A percentile compares a stretch with the other conserved stretches of the same genome.
phyloP scores from a whole-genome alignment of 2,329 filamentous ascomycete genomes.

The Paraconiothyrium sp. region DNA sequence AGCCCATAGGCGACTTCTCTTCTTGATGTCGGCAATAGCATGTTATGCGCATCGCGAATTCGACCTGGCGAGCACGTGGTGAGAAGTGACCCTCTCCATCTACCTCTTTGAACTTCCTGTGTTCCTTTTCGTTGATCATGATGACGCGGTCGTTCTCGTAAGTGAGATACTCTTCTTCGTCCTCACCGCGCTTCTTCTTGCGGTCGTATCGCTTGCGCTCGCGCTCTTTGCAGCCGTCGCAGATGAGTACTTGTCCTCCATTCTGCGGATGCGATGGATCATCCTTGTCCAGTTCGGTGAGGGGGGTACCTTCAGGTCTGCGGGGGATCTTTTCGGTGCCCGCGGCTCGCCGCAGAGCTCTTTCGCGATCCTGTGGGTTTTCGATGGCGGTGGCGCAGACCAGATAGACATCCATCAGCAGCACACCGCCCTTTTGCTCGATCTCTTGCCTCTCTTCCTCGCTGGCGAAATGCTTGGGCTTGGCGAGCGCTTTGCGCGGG shows the following conservation, averaged over 20 bases:
- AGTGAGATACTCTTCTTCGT: slow-evolving; percentile 81
- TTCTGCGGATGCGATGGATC: slow-evolving; percentile 80
- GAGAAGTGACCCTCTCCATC: slow-evolving; percentile 34
- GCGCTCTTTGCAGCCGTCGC: slow-evolving; percentile 86
- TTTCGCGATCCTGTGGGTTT: slow-evolving; percentile 70
- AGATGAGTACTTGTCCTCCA: slow-evolving; percentile 94
- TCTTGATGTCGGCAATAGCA: slow-evolving; percentile 96
- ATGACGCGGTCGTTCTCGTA: slow-evolving; percentile 56
- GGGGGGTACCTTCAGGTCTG: slow-evolving; percentile 49
- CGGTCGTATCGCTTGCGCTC: slow-evolving; percentile 90
- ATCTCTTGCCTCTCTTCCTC: slow-evolving; percentile 74
- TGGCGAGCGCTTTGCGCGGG: slow-evolving; percentile 90
- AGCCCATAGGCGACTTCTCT: slow-evolving; percentile 81
- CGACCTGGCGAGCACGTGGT: slow-evolving; percentile 72
- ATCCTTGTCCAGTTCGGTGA: slow-evolving; percentile 60
- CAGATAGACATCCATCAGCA: slow-evolving; percentile 54
- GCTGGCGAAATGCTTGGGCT: slow-evolving; percentile 88
- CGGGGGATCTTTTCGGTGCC: slow-evolving; percentile 51
- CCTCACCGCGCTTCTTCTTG: slow-evolving; percentile 95
- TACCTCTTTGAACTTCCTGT: slow-evolving; percentile 45
- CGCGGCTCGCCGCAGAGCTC: slow-evolving; percentile 71
- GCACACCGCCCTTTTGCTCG: slow-evolving; percentile 69
- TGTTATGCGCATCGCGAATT: slow-evolving; percentile 92
- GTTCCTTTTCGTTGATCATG: slow-evolving; percentile 51
- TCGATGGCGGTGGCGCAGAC: slow-evolving; percentile 95